These are phyloP conservation scores for Malus hybrid DNA, from an alignment of 331 rosid genomes.

Conservation along the genomic window DNA sequence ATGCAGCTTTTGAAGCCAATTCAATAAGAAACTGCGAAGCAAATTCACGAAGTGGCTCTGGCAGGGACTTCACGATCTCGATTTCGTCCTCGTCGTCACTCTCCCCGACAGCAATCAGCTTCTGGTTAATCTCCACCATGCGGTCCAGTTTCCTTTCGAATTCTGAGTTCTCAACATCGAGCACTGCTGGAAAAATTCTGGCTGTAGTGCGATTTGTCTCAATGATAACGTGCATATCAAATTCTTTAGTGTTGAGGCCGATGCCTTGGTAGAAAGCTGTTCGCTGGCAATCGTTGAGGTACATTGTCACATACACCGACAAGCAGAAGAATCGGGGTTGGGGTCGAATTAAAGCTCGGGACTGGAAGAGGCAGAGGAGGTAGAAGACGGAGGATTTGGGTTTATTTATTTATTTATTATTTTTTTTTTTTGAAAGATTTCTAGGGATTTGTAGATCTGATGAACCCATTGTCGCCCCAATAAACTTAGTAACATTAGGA, in stretches of 20 bases:
- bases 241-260: conserved; percentile 87
- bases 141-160: conserved; percentile 82
- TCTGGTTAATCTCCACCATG: conserved; percentile 78
- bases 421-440: too few species aligned
- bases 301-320: conserved; percentile 91
- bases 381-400: too few species aligned
- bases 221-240: conserved; percentile 96
- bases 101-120: conserved; percentile 68
- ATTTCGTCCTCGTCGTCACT: conserved; percentile 16
- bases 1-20: too few species aligned
- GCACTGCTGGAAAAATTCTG: conserved; percentile 89
- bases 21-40: too few species aligned
- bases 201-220: conserved; percentile 99
- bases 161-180: conserved; percentile 92
- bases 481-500: conserved; percentile 97
- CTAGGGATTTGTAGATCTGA: conserved; percentile 58
- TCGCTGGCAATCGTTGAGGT: conserved; percentile 94
- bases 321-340: too few species aligned
- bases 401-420: too few species aligned
- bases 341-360: too few species aligned
- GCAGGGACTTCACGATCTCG: too few species aligned
- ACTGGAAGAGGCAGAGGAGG: too few species aligned
- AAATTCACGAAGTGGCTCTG: too few species aligned
- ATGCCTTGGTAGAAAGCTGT: conserved; percentile 96
- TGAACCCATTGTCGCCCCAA: conserved; percentile 96